Evolutionary conservation across 805 yeast genomes (phyloP).

Genomic region (Ogataea saltuana): DNA sequence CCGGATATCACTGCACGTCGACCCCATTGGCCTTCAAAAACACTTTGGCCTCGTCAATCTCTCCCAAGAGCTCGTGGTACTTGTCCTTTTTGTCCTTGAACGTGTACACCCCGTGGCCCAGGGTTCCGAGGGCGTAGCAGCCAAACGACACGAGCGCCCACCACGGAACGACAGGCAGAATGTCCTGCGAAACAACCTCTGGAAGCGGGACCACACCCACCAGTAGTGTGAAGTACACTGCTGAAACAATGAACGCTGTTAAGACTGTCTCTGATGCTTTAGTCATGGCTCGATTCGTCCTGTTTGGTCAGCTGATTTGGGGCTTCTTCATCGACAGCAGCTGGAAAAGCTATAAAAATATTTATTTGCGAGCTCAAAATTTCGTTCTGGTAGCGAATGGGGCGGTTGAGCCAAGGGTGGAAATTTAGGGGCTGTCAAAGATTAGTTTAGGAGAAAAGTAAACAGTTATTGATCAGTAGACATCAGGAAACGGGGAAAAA

Average conservation of each 20-base stretch:
- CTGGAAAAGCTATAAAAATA: no score
- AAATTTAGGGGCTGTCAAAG: slow-evolving; percentile 1
- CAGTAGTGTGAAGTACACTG: slow-evolving; percentile 54
- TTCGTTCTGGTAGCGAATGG: not conserved
- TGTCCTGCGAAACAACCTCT: slow-evolving; percentile 46
- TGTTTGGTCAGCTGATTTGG: no score
- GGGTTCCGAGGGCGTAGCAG: slow-evolving; percentile 62
- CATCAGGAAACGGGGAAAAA: no score
- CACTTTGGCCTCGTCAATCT: slow-evolving; percentile 62
- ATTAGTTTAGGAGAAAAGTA: no score
- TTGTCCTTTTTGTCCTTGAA: slow-evolving; percentile 72
- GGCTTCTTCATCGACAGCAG: no score
- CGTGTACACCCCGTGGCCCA: slow-evolving; percentile 68
- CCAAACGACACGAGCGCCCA: slow-evolving; percentile 73
- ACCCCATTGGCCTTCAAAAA: slow-evolving; percentile 58
- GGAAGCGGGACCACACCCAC: slow-evolving; percentile 57
- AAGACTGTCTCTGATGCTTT: slow-evolving; percentile 63
- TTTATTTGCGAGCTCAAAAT: no score
- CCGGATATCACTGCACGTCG: slow-evolving; percentile 37
- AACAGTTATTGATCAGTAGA: no score
- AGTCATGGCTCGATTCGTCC: no score
- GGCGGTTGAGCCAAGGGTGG: not conserved
- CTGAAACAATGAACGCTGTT: slow-evolving; percentile 45
- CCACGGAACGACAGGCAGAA: slow-evolving; percentile 67
- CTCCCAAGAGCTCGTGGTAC: slow-evolving; percentile 57